Percentiles rank a stretch among this genome's conserved stretches.
These are phyloP conservation scores for Metschnikowia borealis DNA, from an alignment of 805 yeast species.

Conservation along the genomic window DNA sequence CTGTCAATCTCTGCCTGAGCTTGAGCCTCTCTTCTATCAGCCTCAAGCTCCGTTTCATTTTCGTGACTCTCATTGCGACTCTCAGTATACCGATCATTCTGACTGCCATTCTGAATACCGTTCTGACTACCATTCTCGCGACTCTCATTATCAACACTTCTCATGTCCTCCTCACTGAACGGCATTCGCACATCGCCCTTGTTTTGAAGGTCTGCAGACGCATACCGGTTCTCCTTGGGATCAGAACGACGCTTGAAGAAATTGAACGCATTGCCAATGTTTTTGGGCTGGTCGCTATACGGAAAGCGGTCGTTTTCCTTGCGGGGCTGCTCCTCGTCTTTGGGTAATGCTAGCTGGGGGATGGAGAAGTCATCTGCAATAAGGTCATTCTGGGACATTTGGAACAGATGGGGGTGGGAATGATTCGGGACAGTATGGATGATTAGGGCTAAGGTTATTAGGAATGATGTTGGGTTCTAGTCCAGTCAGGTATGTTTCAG, in stretches of 20 bases:
- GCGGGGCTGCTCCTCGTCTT: not conserved
- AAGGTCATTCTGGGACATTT: slow-evolving; percentile 3
- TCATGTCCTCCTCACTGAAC: slow-evolving; percentile 13
- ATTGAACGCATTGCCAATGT: slow-evolving; percentile 30
- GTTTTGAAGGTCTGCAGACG: slow-evolving; percentile 27
- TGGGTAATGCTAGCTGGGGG: slow-evolving; percentile 9
- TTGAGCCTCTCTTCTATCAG: too few species aligned
- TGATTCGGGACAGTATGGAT: too few species aligned
- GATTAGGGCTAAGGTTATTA: not conserved
- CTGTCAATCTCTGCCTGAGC: too few species aligned
- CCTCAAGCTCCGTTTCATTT: too few species aligned
- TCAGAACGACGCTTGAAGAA: slow-evolving; percentile 28
- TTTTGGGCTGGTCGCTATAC: slow-evolving; percentile 15
- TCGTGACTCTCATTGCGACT: not conserved
- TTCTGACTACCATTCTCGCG: not conserved
- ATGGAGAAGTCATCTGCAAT: slow-evolving; percentile 6
- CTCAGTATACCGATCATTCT: not conserved
- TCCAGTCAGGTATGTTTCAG: too few species aligned
- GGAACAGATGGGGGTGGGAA: too few species aligned
- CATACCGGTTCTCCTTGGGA: slow-evolving; percentile 31
- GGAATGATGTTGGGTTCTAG: too few species aligned
- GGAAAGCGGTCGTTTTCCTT: slow-evolving; percentile 1
- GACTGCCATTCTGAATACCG: not conserved
- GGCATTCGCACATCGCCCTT: slow-evolving; percentile 20
- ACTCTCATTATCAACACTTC: slow-evolving; percentile 7